Evolutionary conservation across 1,284 basidiomycete species (phyloP), one percentile per base, ranked within the genome.

Genomic region (Schizophyllum commune): DNA sequence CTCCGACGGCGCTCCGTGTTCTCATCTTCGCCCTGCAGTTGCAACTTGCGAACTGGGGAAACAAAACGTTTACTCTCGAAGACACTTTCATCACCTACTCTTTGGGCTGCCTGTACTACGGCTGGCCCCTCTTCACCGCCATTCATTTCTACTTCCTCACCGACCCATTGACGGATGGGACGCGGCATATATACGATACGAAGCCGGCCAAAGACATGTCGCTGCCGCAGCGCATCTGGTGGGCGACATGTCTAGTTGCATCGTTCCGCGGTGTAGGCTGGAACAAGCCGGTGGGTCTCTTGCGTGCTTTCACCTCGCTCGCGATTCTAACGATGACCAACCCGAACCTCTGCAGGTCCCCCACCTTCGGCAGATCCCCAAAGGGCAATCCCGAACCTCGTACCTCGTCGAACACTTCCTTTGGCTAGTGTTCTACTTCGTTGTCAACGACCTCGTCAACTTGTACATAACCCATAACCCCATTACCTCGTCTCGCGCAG

Each of bases 181-280:
- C 39, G 39, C 9, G 39, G 39, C 39, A 47, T 9, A 17, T 47
- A 47, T 17, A 47, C 17, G 39, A 47, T 17, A 47, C 9, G 39
- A 17, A 47, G 39, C 13, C 39, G 17, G 39, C 39, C 13, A 47
- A 60, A 20, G 5, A 60, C n/a, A 33, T n/a, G 0, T 33, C 60
- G 0, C 11, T 64, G 7, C 56, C 52, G 60, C 52, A 54, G 2
- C 63, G 61, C 5, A 19, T 32, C 0, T n/a, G 33, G 5, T 64
- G 63, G 63, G 54, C 47, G 1, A 2, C 58, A 2, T 32, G 47
- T 20, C 53, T 62, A 0, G 20, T 62, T n/a, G 1, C 8, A 20
- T 62, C 58, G 11, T 57, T 58, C 5, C 63, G 63, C 9, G 60
- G 63, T 17, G 52, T 64, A 11, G 57, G 61, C 32, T 64, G 63